Percentiles rank a stretch among this genome's conserved stretches.
phyloP scores from a whole-genome alignment of 2,329 filamentous ascomycete species.

The Colletotrichum zoysiae region DNA sequence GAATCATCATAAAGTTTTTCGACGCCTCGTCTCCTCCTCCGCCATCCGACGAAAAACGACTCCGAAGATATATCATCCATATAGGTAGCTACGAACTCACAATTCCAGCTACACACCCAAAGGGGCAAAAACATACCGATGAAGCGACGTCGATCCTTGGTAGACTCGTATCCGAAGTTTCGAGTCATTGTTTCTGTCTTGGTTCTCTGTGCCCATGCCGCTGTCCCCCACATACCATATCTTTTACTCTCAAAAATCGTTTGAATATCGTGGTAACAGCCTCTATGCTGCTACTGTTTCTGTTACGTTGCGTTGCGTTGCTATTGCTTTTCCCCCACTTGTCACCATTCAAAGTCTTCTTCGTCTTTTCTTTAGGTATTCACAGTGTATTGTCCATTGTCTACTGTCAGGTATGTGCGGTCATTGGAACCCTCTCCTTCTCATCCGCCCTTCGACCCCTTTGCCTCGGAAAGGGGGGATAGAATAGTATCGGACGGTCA shows the following conservation, averaged over 20 bases:
- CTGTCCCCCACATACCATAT: background rate
- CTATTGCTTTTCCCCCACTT: too few relatives aligned
- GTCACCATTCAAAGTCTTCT: background rate
- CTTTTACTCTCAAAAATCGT: background rate
- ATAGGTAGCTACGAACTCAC: background rate
- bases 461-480: background rate
- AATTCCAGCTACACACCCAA: background rate
- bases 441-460: background rate
- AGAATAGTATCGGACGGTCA: background rate
- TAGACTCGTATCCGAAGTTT: conserved; percentile 21
- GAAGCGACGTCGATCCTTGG: conserved; percentile 4
- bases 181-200: conserved; percentile 3
- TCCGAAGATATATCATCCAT: background rate
- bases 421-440: background rate
- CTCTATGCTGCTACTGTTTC: background rate
- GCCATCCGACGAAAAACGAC: background rate
- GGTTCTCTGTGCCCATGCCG: background rate
- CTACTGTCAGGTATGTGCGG: background rate
- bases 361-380: background rate
- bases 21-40: background rate
- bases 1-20: conserved; percentile 4
- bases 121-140: background rate
- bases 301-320: too few relatives aligned
- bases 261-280: background rate
- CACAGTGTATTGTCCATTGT: background rate